Evolutionary conservation across 768 basidiomycete species (phyloP).

Genomic region (Lyophyllum atratum): DNA sequence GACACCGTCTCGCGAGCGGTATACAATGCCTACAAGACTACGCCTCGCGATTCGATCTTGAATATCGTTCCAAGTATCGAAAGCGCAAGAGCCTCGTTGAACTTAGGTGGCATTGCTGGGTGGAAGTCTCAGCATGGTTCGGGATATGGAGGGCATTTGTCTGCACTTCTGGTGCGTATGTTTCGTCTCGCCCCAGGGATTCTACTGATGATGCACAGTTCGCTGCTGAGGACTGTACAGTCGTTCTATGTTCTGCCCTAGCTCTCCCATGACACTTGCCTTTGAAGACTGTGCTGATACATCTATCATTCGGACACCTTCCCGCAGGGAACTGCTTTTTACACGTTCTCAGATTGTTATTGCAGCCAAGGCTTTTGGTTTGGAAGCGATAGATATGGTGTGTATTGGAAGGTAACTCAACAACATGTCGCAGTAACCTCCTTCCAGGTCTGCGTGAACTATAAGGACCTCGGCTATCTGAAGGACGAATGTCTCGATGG

Average conservation of each 20-base stretch:
- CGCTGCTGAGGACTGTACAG: conserved; percentile 90
- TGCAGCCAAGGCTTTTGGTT: conserved; percentile 78
- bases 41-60: conserved; percentile 35
- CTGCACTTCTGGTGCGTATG: conserved; percentile 63
- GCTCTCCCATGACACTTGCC: conserved; percentile 4
- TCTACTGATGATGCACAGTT: conserved; percentile 54
- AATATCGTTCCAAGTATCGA: conserved; percentile 83
- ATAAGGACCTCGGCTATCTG: conserved; percentile 69
- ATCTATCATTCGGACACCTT: conserved; percentile 72
- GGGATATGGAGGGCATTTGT: conserved; percentile 52
- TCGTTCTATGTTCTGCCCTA: conserved; percentile 2
- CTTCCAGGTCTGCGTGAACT: conserved; percentile 81
- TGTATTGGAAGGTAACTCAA: background rate
- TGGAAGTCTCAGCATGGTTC: conserved; percentile 60
- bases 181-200: background rate
- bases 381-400: conserved; percentile 93
- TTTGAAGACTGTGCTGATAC: conserved; percentile 87
- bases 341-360: conserved; percentile 83
- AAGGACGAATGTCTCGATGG: conserved; percentile 81
- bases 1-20: conserved; percentile 57
- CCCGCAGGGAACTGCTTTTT: conserved; percentile 77
- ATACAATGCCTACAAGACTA: conserved; percentile 28
- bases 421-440: background rate
- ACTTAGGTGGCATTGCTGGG: conserved; percentile 66
- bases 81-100: conserved; percentile 72